Percentiles rank a stretch among this genome's conserved stretches.
These are phyloP conservation scores for Trichoderma sp. DNA, from an alignment of 2,329 filamentous ascomycete genomes.

Conservation along the genomic window DNA sequence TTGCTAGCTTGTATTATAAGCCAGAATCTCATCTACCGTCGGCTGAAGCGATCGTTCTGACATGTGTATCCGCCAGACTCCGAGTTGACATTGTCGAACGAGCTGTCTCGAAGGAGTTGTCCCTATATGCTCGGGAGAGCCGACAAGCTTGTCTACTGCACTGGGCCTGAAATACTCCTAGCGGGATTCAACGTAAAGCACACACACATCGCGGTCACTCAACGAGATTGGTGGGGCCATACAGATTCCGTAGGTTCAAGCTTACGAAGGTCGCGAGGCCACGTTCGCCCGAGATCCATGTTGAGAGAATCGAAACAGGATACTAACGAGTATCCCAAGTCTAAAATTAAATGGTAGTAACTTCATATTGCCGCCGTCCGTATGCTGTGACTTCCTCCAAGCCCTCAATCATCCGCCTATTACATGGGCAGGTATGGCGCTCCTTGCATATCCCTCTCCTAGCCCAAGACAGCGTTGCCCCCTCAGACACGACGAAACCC, in stretches of 20 bases:
- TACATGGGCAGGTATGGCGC: conserved; percentile 19
- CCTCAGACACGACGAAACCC: conserved; percentile 37
- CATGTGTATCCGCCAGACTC: background rate
- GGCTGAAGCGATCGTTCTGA: background rate
- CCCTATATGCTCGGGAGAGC: too few relatives aligned
- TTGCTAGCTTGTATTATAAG: background rate
- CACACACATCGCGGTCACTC: background rate
- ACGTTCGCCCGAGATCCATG: conserved; percentile 10
- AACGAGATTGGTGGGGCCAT: background rate
- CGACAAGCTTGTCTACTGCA: too few relatives aligned
- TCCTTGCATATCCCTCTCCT: conserved; percentile 21
- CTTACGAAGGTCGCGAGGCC: background rate
- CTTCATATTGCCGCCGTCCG: conserved; percentile 26
- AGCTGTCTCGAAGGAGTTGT: too few relatives aligned
- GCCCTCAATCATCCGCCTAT: conserved; percentile 10
- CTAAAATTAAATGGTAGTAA: conserved; percentile 31
- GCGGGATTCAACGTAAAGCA: background rate
- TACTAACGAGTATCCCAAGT: conserved; percentile 25
- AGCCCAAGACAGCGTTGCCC: conserved; percentile 34
- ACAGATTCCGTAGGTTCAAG: background rate
- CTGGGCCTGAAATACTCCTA: too few relatives aligned
- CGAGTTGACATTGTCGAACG: background rate
- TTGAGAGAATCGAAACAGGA: conserved; percentile 27
- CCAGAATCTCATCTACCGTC: conserved; percentile 7
- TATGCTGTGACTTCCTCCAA: background rate